These are phyloP conservation scores for Trapa bicornis DNA, from an alignment of 345 rosid species.

Conservation along the genomic window DNA sequence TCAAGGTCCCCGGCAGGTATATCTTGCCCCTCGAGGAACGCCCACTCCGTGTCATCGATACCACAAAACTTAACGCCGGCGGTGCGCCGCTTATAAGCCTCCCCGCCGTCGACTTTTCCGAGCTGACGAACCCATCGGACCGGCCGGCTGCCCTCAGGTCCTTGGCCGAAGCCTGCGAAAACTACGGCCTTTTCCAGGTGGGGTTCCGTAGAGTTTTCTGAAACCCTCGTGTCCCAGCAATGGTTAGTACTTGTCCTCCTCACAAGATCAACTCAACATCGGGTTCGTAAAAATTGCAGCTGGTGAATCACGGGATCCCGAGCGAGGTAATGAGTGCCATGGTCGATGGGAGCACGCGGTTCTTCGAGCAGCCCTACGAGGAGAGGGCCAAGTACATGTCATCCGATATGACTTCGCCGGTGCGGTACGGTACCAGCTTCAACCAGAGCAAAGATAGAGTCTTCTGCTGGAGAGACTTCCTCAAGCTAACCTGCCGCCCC, in stretches of 20 bases:
- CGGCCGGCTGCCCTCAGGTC: conserved; percentile 35
- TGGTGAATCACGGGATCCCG: conserved; percentile 68
- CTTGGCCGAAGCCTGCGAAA: conserved; percentile 50
- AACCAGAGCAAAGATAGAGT: conserved; percentile 76
- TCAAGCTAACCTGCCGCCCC: conserved; percentile 64
- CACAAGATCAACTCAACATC: too few species aligned
- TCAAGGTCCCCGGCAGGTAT: conserved; percentile 53
- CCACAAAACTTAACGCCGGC: background rate
- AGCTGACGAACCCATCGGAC: conserved; percentile 38
- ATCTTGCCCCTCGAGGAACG: conserved; percentile 47
- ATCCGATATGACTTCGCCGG: conserved; percentile 50
- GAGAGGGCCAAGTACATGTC: conserved; percentile 78
- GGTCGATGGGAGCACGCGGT: conserved; percentile 53
- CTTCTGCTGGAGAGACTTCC: conserved; percentile 87
- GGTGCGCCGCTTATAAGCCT: conserved; percentile 19
- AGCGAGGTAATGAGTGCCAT: conserved; percentile 35
- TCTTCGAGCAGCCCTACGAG: conserved; percentile 60
- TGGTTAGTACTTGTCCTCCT: too few species aligned
- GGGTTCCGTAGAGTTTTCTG: background rate
- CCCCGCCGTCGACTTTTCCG: conserved; percentile 67
- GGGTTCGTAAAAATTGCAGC: conserved; percentile 17
- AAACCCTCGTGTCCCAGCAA: too few species aligned
- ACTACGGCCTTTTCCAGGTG: conserved; percentile 79
- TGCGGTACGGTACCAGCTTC: conserved; percentile 82
- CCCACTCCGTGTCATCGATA: conserved; percentile 13